Evolutionary conservation across 164 flowering plant species (phyloP).

Genomic region (Piper betle): DNA sequence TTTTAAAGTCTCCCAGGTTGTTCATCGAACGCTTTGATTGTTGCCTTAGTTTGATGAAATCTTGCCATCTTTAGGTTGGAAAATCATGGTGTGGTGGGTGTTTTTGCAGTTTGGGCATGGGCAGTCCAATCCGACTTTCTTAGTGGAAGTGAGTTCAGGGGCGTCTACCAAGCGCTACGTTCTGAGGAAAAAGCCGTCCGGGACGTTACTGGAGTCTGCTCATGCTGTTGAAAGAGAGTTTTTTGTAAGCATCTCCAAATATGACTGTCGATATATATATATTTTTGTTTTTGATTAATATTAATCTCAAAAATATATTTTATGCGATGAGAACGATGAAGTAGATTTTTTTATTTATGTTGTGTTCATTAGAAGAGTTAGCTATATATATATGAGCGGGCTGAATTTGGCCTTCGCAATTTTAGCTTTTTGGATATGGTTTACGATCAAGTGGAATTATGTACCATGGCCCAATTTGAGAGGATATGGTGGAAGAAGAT

Average conservation of each 20-base stretch:
- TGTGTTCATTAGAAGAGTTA: no score
- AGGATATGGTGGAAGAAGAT: no score
- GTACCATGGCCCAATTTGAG: no score
- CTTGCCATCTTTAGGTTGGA: not conserved
- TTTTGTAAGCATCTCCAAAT: constrained; percentile 10
- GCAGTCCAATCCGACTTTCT: constrained; percentile 91
- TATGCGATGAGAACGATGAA: no score
- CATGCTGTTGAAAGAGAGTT: constrained; percentile 93
- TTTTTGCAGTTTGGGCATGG: constrained; percentile 84
- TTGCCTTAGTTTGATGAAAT: not conserved
- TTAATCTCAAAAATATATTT: no score
- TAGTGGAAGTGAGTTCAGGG: constrained; percentile 43
- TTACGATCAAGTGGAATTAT: no score
- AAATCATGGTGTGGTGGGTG: not conserved
- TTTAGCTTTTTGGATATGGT: no score
- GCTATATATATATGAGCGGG: no score
- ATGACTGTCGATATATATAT: not conserved
- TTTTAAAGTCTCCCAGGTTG: constrained; percentile 52
- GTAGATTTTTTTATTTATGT: no score
- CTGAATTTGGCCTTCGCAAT: no score
- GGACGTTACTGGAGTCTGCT: constrained; percentile 68
- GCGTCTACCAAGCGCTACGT: constrained; percentile 47
- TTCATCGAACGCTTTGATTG: not conserved
- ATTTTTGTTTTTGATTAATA: not conserved
- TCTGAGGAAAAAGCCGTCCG: constrained; percentile 88